These are phyloP conservation scores for Mrakia frigida DNA, from an alignment of 768 basidiomycete species.

Conservation along the genomic window DNA sequence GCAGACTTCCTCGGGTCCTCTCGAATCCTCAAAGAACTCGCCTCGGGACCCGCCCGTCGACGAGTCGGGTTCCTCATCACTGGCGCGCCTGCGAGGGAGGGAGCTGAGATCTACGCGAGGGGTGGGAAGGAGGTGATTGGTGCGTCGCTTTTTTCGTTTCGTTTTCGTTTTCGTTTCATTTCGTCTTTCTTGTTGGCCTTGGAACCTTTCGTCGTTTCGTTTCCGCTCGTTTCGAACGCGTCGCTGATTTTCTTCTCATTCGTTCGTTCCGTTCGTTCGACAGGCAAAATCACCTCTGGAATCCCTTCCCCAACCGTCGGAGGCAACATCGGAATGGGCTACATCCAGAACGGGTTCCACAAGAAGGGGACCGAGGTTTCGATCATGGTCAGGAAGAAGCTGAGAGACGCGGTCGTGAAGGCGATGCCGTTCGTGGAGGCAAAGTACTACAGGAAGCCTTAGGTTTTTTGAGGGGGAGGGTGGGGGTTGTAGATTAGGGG, in stretches of 20 bases:
- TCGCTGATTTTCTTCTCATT: slow-evolving; percentile 15
- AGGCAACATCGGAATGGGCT: slow-evolving; percentile 95
- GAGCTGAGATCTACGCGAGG: slow-evolving; percentile 65
- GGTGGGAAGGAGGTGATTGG: slow-evolving; percentile 58
- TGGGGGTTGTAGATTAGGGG: background rate
- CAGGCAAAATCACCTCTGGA: slow-evolving; percentile 78
- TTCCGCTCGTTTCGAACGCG: background rate
- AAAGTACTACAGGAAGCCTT: slow-evolving; percentile 56
- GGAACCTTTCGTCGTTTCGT: slow-evolving; percentile 9
- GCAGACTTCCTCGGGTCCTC: slow-evolving; percentile 71
- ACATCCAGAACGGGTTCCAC: slow-evolving; percentile 69
- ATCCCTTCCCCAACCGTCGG: slow-evolving; percentile 87
- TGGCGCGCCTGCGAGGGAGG: slow-evolving; percentile 52
- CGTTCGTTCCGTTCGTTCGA: background rate
- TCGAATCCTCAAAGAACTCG: slow-evolving; percentile 63
- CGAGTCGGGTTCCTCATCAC: slow-evolving; percentile 48
- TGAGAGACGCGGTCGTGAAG: slow-evolving; percentile 65
- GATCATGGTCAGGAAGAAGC: slow-evolving; percentile 78
- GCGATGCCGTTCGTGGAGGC: slow-evolving; percentile 84
- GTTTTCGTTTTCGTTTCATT: slow-evolving; percentile 52
- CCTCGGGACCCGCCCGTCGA: slow-evolving; percentile 77
- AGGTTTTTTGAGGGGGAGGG: background rate
- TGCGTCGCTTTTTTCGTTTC: slow-evolving; percentile 40
- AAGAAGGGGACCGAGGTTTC: slow-evolving; percentile 83
- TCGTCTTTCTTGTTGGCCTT: slow-evolving; percentile 38